These are phyloP conservation scores for Malus fusca DNA, from an alignment of 306 rosid genomes.

Conservation along the genomic window DNA sequence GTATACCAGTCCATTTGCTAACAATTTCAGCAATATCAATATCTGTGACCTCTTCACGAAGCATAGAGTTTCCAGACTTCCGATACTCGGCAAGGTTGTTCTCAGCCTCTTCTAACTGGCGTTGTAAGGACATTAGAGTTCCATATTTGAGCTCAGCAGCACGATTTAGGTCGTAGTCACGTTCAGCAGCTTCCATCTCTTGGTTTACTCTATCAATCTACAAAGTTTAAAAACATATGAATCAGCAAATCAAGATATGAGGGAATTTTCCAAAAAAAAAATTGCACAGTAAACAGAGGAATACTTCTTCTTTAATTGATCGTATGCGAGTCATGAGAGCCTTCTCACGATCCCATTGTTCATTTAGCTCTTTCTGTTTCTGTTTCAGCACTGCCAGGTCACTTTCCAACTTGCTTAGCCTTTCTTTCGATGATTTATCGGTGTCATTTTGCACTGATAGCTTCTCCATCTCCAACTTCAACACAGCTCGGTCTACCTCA, in stretches of 20 bases:
- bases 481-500: slow-evolving; percentile 76
- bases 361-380: slow-evolving; percentile 69
- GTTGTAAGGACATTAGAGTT: slow-evolving; percentile 68
- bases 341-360: slow-evolving; percentile 88
- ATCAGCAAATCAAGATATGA: background rate
- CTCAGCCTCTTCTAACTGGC: slow-evolving; percentile 77
- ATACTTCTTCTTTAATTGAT: slow-evolving; percentile 92
- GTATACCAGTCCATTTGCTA: slow-evolving; percentile 94
- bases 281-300: background rate
- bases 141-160: slow-evolving; percentile 99
- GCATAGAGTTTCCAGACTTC: slow-evolving; percentile 59
- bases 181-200: slow-evolving; percentile 96
- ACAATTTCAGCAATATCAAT: slow-evolving; percentile 86
- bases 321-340: slow-evolving; percentile 67
- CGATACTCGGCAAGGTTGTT: slow-evolving; percentile 60
- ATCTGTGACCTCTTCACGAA: slow-evolving; percentile 89
- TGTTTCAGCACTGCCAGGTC: slow-evolving; percentile 68
- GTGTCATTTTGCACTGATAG: slow-evolving; percentile 83
- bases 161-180: slow-evolving; percentile 81
- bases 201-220: slow-evolving; percentile 95
- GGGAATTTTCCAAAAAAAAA: background rate
- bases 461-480: slow-evolving; percentile 96
- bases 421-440: slow-evolving; percentile 89
- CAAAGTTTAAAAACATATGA: slow-evolving; percentile 9
- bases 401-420: slow-evolving; percentile 73